Percentiles rank a stretch among this genome's conserved stretches.
These are phyloP conservation scores for Monilinia fructigena DNA, from an alignment of 2,329 filamentous ascomycete genomes.

Conservation along the genomic window DNA sequence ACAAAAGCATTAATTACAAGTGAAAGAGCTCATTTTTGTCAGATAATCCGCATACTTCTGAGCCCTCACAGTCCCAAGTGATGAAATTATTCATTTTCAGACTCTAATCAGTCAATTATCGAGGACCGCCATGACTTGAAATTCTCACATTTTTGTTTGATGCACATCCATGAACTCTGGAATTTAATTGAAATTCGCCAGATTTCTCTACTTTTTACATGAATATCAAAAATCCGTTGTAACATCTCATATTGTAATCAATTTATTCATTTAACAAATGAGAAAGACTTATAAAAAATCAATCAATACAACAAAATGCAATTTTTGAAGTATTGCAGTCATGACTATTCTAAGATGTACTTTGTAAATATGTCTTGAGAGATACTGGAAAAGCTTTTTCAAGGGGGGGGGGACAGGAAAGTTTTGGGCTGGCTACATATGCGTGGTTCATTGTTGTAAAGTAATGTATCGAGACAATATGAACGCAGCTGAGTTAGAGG, in stretches of 20 bases:
- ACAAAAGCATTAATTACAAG: too few species aligned
- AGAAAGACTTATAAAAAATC: too few species aligned
- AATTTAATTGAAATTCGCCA: not conserved
- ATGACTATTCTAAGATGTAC: too few species aligned
- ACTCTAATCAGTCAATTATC: not conserved
- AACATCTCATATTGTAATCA: not conserved
- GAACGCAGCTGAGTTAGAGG: not conserved
- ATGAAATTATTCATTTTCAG: not conserved
- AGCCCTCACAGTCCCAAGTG: not conserved
- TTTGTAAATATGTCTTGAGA: too few species aligned
- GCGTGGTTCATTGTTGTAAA: not conserved
- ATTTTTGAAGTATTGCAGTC: too few species aligned
- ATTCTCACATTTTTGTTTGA: not conserved
- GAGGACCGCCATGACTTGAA: not conserved
- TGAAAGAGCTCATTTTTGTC: not conserved
- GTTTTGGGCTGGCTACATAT: not conserved
- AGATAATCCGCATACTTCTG: not conserved
- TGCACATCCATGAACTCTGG: not conserved
- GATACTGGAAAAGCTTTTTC: too few species aligned
- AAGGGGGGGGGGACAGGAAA: too few species aligned
- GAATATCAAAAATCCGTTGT: not conserved
- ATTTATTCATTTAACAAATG: too few species aligned
- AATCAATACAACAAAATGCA: too few species aligned
- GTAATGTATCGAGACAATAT: not conserved
- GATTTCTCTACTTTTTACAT: not conserved